phyloP scores from a whole-genome alignment of 1,284 basidiomycete genomes.

The Puccinia triticina region DNA sequence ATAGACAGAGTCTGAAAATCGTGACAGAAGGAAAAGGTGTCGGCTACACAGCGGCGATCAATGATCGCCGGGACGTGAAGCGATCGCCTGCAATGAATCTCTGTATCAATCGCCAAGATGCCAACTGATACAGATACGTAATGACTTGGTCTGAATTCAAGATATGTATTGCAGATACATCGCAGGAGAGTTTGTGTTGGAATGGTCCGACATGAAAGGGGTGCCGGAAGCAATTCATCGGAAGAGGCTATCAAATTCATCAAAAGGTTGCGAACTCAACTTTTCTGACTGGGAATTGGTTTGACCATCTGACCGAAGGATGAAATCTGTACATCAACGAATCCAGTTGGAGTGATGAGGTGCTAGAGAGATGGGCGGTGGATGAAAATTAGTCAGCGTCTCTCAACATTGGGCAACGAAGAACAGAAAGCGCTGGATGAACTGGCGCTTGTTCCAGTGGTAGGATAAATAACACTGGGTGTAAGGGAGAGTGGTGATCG shows the following conservation, averaged over 20 bases:
- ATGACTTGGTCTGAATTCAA: background rate
- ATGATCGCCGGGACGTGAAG: background rate
- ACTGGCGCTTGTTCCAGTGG: background rate
- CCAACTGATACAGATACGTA: background rate
- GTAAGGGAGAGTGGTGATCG: background rate
- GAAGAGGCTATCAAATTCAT: background rate
- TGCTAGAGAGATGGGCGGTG: slow-evolving; percentile 25
- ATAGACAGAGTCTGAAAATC: background rate
- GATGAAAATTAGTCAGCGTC: background rate
- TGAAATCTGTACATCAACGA: slow-evolving; percentile 50
- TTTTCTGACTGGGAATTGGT: slow-evolving; percentile 40
- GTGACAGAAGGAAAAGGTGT: background rate
- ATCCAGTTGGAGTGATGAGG: slow-evolving; percentile 46
- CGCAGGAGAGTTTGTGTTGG: background rate
- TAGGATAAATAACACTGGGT: slow-evolving; percentile 5
- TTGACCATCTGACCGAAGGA: slow-evolving; percentile 51
- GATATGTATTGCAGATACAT: slow-evolving; percentile 2
- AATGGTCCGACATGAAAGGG: background rate
- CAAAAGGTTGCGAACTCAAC: background rate
- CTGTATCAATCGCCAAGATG: background rate
- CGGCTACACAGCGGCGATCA: background rate
- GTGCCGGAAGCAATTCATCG: background rate
- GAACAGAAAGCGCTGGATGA: too few species aligned
- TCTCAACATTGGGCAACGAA: background rate
- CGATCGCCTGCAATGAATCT: background rate